Conservation (phyloP, 805 yeast genomes). For the Saccharomycopsis oosterbeekiorum region DNA sequence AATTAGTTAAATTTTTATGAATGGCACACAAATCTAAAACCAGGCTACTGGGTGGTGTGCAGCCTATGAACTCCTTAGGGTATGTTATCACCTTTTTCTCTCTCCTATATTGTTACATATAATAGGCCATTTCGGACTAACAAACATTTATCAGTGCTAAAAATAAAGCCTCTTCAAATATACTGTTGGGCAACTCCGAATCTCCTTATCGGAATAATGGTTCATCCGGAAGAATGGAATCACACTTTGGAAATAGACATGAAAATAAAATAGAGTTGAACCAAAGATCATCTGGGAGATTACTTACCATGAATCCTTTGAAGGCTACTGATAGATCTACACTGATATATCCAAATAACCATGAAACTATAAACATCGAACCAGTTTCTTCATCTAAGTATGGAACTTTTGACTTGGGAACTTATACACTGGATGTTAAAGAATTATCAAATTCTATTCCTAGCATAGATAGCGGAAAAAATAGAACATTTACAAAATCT, state of each 20-base stretch:
- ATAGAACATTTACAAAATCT: neutral
- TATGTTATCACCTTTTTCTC: neutral
- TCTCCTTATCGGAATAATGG: neutral
- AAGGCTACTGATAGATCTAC: neutral
- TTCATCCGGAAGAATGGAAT: neutral
- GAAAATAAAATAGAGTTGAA: neutral
- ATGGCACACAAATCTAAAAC: slow-evolving; percentile 1
- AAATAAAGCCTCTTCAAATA: neutral
- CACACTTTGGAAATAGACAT: neutral
- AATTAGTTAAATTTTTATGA: neutral
- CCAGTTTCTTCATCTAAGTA: neutral
- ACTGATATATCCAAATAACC: neutral
- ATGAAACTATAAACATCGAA: neutral
- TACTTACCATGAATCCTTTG: neutral
- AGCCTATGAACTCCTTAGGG: slow-evolving; percentile 1
- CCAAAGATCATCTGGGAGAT: neutral
- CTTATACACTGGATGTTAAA: neutral
- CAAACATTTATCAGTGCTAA: neutral
- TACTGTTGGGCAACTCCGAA: neutral
- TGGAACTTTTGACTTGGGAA: neutral
- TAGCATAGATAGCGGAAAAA: neutral
- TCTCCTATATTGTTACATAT: neutral
- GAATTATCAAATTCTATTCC: neutral
- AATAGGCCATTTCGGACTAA: neutral
- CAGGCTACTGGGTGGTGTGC: neutral